phyloP scores from a whole-genome alignment of 345 rosid species.

The Camelina laxa region DNA sequence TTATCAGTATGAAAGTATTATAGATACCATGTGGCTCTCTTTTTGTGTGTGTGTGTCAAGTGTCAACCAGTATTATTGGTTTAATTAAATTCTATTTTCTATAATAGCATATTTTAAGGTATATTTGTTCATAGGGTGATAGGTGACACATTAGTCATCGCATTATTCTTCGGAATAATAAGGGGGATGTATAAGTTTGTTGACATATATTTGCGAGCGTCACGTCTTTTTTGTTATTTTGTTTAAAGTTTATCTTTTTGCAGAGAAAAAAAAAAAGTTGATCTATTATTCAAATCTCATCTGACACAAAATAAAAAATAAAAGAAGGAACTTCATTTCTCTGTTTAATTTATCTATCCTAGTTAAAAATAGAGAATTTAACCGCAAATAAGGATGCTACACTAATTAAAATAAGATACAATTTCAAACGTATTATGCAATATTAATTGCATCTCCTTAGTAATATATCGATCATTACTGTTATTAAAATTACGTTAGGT shows the following conservation, averaged over 20 bases:
- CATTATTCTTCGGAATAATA: not conserved
- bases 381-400: not conserved
- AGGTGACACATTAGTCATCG: constrained; percentile 22
- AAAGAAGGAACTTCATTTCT: not conserved
- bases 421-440: too few species aligned
- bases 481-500: not conserved
- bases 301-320: not conserved
- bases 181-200: not conserved
- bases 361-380: not conserved
- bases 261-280: too few species aligned
- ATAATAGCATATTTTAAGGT: constrained; percentile 11
- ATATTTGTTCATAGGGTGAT: constrained; percentile 3
- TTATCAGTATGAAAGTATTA: not conserved
- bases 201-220: constrained; percentile 1
- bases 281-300: not conserved
- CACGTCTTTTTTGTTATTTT: not conserved
- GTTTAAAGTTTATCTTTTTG: not conserved
- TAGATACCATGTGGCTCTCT: not conserved
- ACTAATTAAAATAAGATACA: too few species aligned
- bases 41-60: too few species aligned
- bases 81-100: not conserved
- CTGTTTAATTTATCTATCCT: not conserved
- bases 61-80: too few species aligned
- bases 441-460: too few species aligned
- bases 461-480: too few species aligned